Evolutionary conservation across 2,329 filamentous ascomycete species (phyloP).

Genomic region (Laburnicola sp.): DNA sequence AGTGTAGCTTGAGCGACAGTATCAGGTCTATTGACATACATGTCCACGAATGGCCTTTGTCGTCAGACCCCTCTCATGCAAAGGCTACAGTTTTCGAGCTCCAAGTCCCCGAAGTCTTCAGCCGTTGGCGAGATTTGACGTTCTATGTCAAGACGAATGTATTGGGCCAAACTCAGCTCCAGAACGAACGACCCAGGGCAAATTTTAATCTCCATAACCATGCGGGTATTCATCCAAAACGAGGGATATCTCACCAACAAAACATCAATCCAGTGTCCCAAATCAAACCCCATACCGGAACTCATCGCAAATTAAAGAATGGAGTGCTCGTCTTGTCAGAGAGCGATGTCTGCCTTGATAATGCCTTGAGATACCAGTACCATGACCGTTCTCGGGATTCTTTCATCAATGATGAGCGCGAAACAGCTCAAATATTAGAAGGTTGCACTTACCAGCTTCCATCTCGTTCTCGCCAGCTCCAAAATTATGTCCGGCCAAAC

Average conservation of each 20-base stretch:
- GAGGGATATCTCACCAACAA: neutral
- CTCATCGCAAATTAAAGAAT: slow-evolving; percentile 39
- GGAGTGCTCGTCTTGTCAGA: slow-evolving; percentile 31
- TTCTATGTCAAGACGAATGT: slow-evolving; percentile 49
- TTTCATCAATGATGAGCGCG: slow-evolving; percentile 19
- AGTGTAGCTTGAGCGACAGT: slow-evolving; percentile 43
- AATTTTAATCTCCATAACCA: slow-evolving; percentile 5
- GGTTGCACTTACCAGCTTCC: slow-evolving; percentile 51
- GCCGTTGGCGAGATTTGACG: slow-evolving; percentile 56
- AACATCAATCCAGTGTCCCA: slow-evolving; percentile 43
- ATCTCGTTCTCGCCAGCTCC: slow-evolving; percentile 34
- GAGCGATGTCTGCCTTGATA: slow-evolving; percentile 50
- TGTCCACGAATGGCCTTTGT: slow-evolving; percentile 62
- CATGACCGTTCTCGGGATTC: slow-evolving; percentile 23
- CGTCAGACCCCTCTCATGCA: slow-evolving; percentile 31
- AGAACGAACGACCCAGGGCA: neutral
- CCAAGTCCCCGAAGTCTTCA: slow-evolving; percentile 46
- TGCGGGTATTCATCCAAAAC: too few relatives aligned
- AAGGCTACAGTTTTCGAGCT: slow-evolving; percentile 60
- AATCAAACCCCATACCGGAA: slow-evolving; percentile 42
- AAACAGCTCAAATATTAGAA: slow-evolving; percentile 20
- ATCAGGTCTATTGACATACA: slow-evolving; percentile 49
- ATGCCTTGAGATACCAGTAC: slow-evolving; percentile 49
- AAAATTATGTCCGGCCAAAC: slow-evolving; percentile 47
- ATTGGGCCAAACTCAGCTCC: slow-evolving; percentile 31